Percentiles rank a stretch among this genome's conserved stretches.
Conservation (phyloP, 1,284 basidiomycete genomes). For the Golubevia sp. region DNA sequence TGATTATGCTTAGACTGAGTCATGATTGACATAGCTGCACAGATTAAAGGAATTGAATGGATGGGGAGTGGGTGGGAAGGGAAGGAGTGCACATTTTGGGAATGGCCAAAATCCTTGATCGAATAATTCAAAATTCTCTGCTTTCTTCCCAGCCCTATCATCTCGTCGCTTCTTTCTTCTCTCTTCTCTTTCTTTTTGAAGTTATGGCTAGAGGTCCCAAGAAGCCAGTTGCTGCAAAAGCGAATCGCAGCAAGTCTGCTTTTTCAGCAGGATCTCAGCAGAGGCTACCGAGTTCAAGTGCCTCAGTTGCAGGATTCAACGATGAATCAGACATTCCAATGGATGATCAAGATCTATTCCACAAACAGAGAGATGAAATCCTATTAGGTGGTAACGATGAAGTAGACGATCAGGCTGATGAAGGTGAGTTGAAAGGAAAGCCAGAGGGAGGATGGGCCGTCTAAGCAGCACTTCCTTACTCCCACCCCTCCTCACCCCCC, state of each 20-base stretch:
- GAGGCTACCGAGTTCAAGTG: neutral
- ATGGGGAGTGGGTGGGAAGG: neutral
- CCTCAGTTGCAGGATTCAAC: neutral
- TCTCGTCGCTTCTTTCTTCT: neutral
- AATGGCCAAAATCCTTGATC: too few species aligned
- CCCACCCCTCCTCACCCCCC: neutral
- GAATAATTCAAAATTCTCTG: too few species aligned
- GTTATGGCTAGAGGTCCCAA: neutral
- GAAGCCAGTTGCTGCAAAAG: neutral
- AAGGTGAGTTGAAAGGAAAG: constrained; percentile 65
- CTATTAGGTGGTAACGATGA: constrained; percentile 69
- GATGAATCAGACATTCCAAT: constrained; percentile 31
- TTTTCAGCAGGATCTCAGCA: neutral
- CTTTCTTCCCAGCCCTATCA: neutral
- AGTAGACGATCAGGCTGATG: constrained; percentile 62
- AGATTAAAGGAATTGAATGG: neutral
- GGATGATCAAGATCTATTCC: constrained; percentile 46
- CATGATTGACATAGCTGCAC: neutral
- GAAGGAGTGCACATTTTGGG: neutral
- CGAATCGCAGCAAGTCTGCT: neutral
- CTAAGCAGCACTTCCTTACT: constrained; percentile 36
- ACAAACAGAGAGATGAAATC: constrained; percentile 72
- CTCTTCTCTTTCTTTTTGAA: neutral
- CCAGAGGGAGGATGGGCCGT: constrained; percentile 64
- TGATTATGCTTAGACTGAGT: neutral